Base-by-base conservation (phyloP, 2,329 filamentous ascomycete genomes). In the Chaetomiaceae sp. region DNA sequence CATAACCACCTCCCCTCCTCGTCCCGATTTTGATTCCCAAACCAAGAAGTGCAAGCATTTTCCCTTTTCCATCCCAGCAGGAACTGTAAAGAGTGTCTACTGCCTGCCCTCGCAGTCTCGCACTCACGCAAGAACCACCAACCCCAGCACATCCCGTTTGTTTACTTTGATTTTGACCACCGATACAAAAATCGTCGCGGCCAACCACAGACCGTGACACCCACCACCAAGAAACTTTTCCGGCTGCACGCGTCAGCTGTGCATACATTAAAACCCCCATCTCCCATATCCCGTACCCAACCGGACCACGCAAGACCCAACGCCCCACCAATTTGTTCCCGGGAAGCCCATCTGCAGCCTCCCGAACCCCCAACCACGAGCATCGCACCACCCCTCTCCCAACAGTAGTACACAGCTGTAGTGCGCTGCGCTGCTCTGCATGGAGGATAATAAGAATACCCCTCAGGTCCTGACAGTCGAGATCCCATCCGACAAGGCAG, bases 371-470 rank as follows among this genome's bases (percentile, higher is more conserved):
- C 51, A 25, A 34, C 16, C 46, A 18, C 42, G 29, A 34, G 18
- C 30, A 8, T 14, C 6, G 11, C 32, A 41, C 32, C 21, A 13
- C 16, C 40, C 38, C 25, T 9, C 27, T 37, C 36, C 33, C 40
- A 18, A 32, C 34, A 40, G 32, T 34, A 27, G 27, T 21, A 37
- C 38, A 42, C 44, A 40, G 23, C 13, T 29, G 30, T 16, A 16
- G 21, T 42, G 30, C 23, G 48, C 32, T 38, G 30, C 25, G 21
- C 30, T 42, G 57, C 48, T 56, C 62, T 63, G 61, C 59, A 67
- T 64, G 64, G 64, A 65, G 61, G 60, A 64, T 64, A 64, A 61
- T 62, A 65, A 64, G 61, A 62, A 56, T 55, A 55, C 49, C 58
- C 61, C 64, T 60, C 60, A 65, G 60, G 64, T 61, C 63, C 57